These are phyloP conservation scores for Hirschfeldia incana DNA, from an alignment of 345 rosid genomes.

Conservation along the genomic window DNA sequence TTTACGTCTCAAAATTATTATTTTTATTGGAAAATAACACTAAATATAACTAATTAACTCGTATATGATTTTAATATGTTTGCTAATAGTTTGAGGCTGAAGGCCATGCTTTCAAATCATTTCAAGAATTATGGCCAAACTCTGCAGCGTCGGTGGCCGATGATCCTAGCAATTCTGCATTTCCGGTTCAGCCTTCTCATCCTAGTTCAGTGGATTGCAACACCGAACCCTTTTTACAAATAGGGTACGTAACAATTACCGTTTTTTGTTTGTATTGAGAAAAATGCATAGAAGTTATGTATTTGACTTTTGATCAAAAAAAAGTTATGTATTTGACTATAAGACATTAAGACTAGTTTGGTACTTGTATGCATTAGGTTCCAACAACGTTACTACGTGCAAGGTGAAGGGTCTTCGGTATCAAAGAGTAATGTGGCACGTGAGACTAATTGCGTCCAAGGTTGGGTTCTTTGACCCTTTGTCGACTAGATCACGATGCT, in stretches of 20 bases:
- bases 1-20: neutral
- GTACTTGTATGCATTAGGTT: constrained; percentile 14
- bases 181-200: constrained; percentile 53
- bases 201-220: constrained; percentile 52
- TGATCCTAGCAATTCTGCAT: constrained; percentile 41
- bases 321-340: neutral
- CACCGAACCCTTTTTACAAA: constrained; percentile 65
- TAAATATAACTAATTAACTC: neutral
- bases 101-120: constrained; percentile 53
- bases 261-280: neutral
- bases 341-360: neutral
- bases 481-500: constrained; percentile 25
- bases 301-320: too few relatives aligned
- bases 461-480: constrained; percentile 66
- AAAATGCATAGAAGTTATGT: neutral
- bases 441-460: constrained; percentile 78
- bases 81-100: constrained; percentile 62
- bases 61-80: neutral
- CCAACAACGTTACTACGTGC: constrained; percentile 67
- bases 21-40: too few relatives aligned
- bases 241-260: constrained; percentile 51
- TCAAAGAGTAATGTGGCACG: constrained; percentile 46
- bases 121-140: constrained; percentile 62
- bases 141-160: constrained; percentile 35
- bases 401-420: constrained; percentile 66